These are phyloP conservation scores for Arachis stenosperma DNA, from an alignment of 306 rosid species.

Conservation along the genomic window DNA sequence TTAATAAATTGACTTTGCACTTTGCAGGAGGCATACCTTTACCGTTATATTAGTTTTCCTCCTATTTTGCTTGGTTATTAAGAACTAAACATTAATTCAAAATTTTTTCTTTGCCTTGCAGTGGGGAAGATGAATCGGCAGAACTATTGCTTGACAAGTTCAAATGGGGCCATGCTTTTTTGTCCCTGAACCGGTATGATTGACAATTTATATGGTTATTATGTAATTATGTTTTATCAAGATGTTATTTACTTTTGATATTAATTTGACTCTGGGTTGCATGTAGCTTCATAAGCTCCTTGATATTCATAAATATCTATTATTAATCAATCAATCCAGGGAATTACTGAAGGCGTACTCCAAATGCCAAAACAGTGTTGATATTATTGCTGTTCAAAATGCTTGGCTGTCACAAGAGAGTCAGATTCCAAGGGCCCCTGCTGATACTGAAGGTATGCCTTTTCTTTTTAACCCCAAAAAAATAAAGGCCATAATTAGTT, in stretches of 20 bases:
- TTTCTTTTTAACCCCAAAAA: background rate
- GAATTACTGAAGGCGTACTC: constrained; percentile 89
- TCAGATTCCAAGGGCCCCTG: constrained; percentile 56
- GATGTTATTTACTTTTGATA: constrained; percentile 15
- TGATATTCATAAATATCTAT: background rate
- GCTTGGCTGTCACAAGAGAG: constrained; percentile 76
- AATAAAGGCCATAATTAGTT: constrained; percentile 3
- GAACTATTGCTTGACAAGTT: constrained; percentile 82
- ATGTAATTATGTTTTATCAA: background rate
- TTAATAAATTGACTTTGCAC: constrained; percentile 1
- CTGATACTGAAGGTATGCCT: constrained; percentile 59
- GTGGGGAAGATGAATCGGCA: constrained; percentile 97
- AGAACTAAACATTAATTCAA: constrained; percentile 21
- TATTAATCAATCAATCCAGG: constrained; percentile 50
- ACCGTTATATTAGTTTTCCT: background rate
- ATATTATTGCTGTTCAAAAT: constrained; percentile 81
- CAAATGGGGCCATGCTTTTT: constrained; percentile 97
- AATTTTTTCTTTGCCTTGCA: constrained; percentile 37
- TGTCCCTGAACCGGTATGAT: constrained; percentile 78
- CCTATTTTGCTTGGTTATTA: constrained; percentile 25
- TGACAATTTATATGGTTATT: background rate
- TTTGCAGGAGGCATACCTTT: constrained; percentile 26
- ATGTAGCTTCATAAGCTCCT: constrained; percentile 10
- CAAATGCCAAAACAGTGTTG: constrained; percentile 75
- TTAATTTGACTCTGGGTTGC: constrained; percentile 8